A percentile compares a stretch with the other conserved stretches of the same genome.
phyloP scores from a whole-genome alignment of 2,329 filamentous ascomycete genomes.

The Aspergillus aculeatus region DNA sequence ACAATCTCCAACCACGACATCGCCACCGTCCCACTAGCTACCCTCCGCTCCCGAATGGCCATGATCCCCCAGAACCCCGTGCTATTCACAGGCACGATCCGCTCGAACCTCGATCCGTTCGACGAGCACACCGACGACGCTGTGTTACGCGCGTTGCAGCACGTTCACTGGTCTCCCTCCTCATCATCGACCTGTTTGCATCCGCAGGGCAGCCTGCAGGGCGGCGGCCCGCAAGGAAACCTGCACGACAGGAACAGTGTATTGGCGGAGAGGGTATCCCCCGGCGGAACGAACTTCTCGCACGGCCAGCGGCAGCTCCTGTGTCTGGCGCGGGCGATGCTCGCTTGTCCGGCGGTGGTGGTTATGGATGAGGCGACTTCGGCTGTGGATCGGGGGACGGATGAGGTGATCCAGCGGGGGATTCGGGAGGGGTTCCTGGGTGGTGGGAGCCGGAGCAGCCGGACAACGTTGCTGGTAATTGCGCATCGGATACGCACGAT shows the following conservation, averaged over 20 bases:
- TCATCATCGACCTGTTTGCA: not conserved
- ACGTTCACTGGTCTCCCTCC: slow-evolving; percentile 58
- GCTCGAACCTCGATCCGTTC: slow-evolving; percentile 75
- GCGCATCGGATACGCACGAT: slow-evolving; percentile 73
- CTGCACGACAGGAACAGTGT: too few relatives aligned
- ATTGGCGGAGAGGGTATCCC: slow-evolving; percentile 48
- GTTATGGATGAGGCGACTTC: slow-evolving; percentile 76
- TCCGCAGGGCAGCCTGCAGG: slow-evolving; percentile 23
- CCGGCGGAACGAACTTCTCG: slow-evolving; percentile 71
- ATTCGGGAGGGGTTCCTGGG: slow-evolving; percentile 65
- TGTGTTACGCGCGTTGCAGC: slow-evolving; percentile 65
- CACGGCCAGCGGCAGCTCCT: slow-evolving; percentile 76
- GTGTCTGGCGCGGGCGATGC: slow-evolving; percentile 71
- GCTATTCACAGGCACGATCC: slow-evolving; percentile 73
- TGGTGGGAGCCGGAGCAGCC: slow-evolving; percentile 37
- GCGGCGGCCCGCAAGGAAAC: too few relatives aligned
- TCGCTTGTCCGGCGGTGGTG: slow-evolving; percentile 70
- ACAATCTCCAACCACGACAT: slow-evolving; percentile 73
- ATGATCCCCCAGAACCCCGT: slow-evolving; percentile 82
- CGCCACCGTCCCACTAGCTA: slow-evolving; percentile 66
- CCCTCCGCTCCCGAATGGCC: slow-evolving; percentile 68
- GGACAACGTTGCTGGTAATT: slow-evolving; percentile 66
- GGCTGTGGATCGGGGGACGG: slow-evolving; percentile 73
- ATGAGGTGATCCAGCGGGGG: slow-evolving; percentile 68
- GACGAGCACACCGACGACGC: slow-evolving; percentile 65